Percentiles rank a stretch among this genome's conserved stretches.
phyloP scores from a whole-genome alignment of 108 stramenopile genomes.

The Mayamaea pseudoterrestris region DNA sequence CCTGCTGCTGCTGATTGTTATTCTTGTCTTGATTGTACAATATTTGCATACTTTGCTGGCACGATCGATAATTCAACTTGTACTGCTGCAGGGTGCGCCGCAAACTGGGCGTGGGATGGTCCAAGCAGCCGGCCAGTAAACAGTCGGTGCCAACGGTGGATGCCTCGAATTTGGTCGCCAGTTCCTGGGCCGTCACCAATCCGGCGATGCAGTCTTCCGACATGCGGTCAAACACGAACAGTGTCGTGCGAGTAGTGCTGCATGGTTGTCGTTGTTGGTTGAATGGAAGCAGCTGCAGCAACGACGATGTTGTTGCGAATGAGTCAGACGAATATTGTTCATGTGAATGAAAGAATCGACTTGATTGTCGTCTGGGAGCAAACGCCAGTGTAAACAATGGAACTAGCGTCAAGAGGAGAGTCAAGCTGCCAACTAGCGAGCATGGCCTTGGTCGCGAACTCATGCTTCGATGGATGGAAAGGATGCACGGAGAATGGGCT shows the following conservation, averaged over 20 bases:
- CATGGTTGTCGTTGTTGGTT: not conserved
- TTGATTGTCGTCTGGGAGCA: too few relatives aligned
- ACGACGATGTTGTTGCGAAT: not conserved
- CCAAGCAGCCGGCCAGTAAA: conserved; percentile 32
- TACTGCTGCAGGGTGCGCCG: conserved; percentile 32
- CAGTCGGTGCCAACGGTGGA: conserved; percentile 20
- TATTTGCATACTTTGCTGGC: conserved; percentile 9
- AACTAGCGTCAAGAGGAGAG: too few relatives aligned
- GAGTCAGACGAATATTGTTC: too few relatives aligned
- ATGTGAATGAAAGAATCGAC: too few relatives aligned
- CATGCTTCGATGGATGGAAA: too few relatives aligned
- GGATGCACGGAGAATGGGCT: too few relatives aligned
- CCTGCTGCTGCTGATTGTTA: conserved; percentile 1
- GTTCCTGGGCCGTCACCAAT: conserved; percentile 37
- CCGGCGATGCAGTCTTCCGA: conserved; percentile 46
- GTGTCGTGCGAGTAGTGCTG: conserved; percentile 5
- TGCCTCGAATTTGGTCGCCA: conserved; percentile 18
- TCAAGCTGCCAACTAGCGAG: too few relatives aligned
- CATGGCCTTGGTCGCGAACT: too few relatives aligned
- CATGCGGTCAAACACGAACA: conserved; percentile 46
- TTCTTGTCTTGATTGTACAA: conserved; percentile 14
- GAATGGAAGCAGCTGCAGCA: not conserved
- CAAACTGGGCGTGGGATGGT: conserved; percentile 22
- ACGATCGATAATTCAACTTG: conserved; percentile 24
- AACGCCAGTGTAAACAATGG: too few relatives aligned